phyloP scores from a whole-genome alignment of 305 asterid species.

The Fraxinus angustifolia region DNA sequence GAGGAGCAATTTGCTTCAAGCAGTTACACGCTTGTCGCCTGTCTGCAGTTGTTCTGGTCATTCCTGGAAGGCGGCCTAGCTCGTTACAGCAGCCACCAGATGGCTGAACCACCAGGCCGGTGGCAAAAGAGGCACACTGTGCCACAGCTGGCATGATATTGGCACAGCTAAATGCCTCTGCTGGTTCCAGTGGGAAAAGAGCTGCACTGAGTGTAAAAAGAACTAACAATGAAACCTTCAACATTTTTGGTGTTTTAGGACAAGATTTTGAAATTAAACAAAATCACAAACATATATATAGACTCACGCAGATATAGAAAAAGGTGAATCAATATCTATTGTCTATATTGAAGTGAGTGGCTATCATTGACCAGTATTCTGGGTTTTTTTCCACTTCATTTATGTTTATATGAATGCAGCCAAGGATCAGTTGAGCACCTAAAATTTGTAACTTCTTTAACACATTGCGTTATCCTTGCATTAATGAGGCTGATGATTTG shows the following conservation, averaged over 20 bases:
- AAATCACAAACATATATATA: neutral
- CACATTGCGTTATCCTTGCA: neutral
- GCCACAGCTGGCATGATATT: neutral
- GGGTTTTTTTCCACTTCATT: neutral
- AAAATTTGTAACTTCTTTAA: neutral
- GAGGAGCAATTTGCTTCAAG: constrained; percentile 1
- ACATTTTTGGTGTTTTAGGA: neutral
- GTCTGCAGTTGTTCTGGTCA: neutral
- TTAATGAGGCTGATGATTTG: neutral
- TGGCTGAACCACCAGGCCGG: neutral
- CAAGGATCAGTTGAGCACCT: neutral
- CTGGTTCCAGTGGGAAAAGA: neutral
- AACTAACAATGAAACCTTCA: neutral
- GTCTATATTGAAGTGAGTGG: neutral
- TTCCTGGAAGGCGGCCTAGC: neutral
- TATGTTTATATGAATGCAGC: neutral
- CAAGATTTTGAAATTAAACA: neutral
- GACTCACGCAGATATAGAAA: neutral
- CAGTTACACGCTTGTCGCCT: neutral
- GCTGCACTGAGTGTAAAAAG: neutral
- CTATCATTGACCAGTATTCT: neutral
- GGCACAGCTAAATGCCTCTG: neutral
- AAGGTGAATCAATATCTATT: neutral
- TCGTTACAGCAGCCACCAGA: neutral
- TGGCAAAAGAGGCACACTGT: neutral